Conservation (phyloP, 148 eudicot species). For the Drosera capensis region DNA sequence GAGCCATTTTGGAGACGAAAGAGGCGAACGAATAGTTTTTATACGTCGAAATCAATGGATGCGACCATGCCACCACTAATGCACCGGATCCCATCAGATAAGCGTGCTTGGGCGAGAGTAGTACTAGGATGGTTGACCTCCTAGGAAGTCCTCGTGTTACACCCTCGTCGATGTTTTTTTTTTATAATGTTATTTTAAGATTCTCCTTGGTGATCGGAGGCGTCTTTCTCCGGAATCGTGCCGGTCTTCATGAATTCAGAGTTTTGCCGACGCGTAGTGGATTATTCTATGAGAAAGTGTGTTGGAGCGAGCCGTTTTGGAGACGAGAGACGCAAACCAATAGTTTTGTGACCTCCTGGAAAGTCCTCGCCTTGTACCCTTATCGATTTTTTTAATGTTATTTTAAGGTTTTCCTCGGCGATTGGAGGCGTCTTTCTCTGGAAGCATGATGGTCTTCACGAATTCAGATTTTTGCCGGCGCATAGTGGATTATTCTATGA, state of each 20-base stretch:
- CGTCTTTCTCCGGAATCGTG: too few species aligned
- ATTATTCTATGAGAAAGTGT: neutral
- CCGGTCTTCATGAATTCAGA: too few species aligned
- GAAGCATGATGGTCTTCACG: neutral
- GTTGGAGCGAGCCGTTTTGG: neutral
- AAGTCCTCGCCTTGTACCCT: neutral
- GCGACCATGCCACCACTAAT: slow-evolving; percentile 21
- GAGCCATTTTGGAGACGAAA: neutral
- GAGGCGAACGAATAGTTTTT: neutral
- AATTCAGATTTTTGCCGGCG: neutral
- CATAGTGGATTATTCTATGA: neutral
- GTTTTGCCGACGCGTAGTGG: too few species aligned
- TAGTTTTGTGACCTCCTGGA: neutral
- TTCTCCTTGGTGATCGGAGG: too few species aligned
- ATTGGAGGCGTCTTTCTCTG: neutral
- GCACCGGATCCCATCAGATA: slow-evolving; percentile 20
- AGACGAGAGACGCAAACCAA: too few species aligned
- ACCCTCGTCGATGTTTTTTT: too few species aligned
- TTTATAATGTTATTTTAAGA: too few species aligned
- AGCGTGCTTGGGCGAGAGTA: neutral
- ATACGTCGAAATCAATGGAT: neutral
- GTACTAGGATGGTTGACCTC: neutral
- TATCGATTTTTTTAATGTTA: too few species aligned
- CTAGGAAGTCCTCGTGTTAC: neutral
- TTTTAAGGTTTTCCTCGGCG: neutral